Percentiles rank a stretch among this genome's conserved stretches.
Evolutionary conservation across 2,329 filamentous ascomycete species (phyloP).

Genomic region (Diplodia mutila): DNA sequence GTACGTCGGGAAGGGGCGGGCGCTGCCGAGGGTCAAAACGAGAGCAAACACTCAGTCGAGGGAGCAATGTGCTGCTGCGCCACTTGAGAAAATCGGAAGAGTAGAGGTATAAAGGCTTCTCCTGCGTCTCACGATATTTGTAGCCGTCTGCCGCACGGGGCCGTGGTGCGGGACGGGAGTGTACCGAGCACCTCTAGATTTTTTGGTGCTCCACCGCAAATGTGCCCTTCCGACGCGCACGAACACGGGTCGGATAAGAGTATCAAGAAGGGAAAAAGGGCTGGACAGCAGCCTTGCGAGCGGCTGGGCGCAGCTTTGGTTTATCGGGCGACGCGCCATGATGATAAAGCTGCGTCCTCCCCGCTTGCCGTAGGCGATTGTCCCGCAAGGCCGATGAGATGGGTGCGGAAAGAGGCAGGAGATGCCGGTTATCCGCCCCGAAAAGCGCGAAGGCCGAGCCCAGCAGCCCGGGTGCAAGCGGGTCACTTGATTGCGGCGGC

Average conservation of each 20-base stretch:
- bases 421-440: slow-evolving; percentile 21
- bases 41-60: neutral
- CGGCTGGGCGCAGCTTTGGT: neutral
- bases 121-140: neutral
- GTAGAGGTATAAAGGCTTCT: neutral
- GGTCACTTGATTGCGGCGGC: slow-evolving; percentile 2
- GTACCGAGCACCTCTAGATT: slow-evolving; percentile 1
- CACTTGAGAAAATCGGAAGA: neutral
- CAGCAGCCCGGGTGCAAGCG: too few species aligned
- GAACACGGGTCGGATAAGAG: neutral
- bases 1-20: neutral
- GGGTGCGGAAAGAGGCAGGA: neutral
- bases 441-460: slow-evolving; percentile 15
- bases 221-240: neutral
- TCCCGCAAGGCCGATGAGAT: neutral
- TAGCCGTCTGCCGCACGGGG: slow-evolving; percentile 4
- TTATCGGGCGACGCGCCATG: slow-evolving; percentile 9
- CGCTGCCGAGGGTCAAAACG: neutral
- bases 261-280: neutral
- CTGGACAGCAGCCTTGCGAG: neutral
- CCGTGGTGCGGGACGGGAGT: neutral
- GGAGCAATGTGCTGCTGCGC: neutral
- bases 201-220: neutral
- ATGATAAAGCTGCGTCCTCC: slow-evolving; percentile 15
- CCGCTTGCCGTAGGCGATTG: neutral